A percentile compares a stretch with the other conserved stretches of the same genome.
These are phyloP conservation scores for Pseudomonodictys pantanalensis DNA, from an alignment of 495 filamentous ascomycete genomes.

Conservation along the genomic window DNA sequence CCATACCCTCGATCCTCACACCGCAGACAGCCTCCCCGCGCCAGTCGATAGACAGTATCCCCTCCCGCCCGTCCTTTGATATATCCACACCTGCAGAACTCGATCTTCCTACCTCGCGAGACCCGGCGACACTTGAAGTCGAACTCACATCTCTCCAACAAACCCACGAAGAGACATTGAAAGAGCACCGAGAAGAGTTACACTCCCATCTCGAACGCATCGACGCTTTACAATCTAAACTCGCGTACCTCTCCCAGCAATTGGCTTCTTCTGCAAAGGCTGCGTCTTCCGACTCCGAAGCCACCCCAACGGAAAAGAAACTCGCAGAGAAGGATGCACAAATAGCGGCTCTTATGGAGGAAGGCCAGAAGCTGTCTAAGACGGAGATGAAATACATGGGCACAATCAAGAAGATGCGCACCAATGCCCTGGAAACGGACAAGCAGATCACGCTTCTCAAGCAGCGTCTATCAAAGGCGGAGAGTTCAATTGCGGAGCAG, in stretches of 20 bases:
- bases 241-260: constrained; percentile 64
- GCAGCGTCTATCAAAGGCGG: constrained; percentile 62
- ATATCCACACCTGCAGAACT: constrained; percentile 47
- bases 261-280: constrained; percentile 60
- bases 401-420: constrained; percentile 77
- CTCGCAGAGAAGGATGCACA: constrained; percentile 86
- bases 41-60: constrained; percentile 28
- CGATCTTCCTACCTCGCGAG: constrained; percentile 19
- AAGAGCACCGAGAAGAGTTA: constrained; percentile 72
- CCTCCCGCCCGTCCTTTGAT: constrained; percentile 28
- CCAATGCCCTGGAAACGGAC: constrained; percentile 57
- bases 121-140: constrained; percentile 14
- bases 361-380: constrained; percentile 84
- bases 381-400: constrained; percentile 79
- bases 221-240: constrained; percentile 85
- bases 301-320: constrained; percentile 65
- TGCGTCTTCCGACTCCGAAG: constrained; percentile 65
- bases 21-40: constrained; percentile 30
- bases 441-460: constrained; percentile 61
- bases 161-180: constrained; percentile 58
- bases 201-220: constrained; percentile 84
- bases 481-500: constrained; percentile 57
- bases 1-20: constrained; percentile 37
- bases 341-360: constrained; percentile 83
- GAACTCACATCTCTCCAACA: constrained; percentile 51